Evolutionary conservation across 2,329 filamentous ascomycete genomes (phyloP).

Genomic region (Colletotrichum spaethianum): DNA sequence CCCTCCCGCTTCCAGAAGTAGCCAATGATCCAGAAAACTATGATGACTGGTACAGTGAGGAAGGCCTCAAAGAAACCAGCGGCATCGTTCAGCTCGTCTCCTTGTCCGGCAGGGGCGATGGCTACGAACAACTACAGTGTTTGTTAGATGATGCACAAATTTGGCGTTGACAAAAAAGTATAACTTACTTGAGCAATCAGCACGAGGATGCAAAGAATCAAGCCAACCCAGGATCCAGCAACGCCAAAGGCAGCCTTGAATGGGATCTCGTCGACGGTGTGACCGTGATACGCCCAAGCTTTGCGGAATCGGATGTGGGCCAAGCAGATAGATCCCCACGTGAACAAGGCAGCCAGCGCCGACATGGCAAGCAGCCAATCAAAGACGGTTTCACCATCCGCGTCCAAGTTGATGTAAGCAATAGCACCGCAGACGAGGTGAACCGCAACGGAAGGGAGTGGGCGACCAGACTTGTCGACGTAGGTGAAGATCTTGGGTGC

Average conservation of each 20-base stretch:
- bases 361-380: constrained; percentile 77
- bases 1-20: constrained; percentile 42
- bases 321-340: constrained; percentile 78
- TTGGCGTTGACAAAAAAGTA: constrained; percentile 34
- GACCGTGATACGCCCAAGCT: constrained; percentile 74
- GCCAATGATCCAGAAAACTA: constrained; percentile 39
- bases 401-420: constrained; percentile 62
- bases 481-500: constrained; percentile 70
- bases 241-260: constrained; percentile 75
- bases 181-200: constrained; percentile 64
- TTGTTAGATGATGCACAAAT: too few relatives aligned
- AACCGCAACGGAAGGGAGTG: constrained; percentile 63
- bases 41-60: constrained; percentile 38
- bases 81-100: constrained; percentile 23
- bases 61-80: constrained; percentile 41
- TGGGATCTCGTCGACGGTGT: constrained; percentile 76
- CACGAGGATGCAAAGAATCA: constrained; percentile 70
- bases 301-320: constrained; percentile 78
- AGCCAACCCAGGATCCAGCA: constrained; percentile 74
- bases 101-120: constrained; percentile 50
- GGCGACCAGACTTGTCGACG: constrained; percentile 71
- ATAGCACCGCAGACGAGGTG: constrained; percentile 65
- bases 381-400: constrained; percentile 67
- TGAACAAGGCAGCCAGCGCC: constrained; percentile 75
- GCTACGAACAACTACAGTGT: constrained; percentile 60